These are phyloP conservation scores for Pelargonium myrrhifolium DNA, from an alignment of 441 rosid species.

Conservation along the genomic window DNA sequence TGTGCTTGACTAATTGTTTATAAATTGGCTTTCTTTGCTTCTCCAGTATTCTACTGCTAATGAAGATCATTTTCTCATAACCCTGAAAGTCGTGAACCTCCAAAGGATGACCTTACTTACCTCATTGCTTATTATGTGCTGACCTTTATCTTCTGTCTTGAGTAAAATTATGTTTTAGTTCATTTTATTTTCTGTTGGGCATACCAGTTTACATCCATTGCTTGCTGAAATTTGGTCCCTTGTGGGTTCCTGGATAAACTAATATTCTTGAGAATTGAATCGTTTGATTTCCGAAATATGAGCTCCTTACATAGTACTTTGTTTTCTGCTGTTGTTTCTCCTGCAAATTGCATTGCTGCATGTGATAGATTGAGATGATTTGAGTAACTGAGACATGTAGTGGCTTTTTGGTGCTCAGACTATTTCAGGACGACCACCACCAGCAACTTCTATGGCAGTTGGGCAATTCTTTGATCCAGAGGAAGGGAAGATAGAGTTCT, in stretches of 20 bases:
- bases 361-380: conserved; percentile 16
- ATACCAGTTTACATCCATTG: background rate
- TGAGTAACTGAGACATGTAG: conserved; percentile 23
- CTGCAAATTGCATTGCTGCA: conserved; percentile 14
- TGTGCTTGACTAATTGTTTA: background rate
- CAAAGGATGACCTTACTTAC: background rate
- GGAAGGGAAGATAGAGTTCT: conserved; percentile 59
- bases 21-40: background rate
- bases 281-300: background rate
- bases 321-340: conserved; percentile 1
- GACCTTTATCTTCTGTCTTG: conserved; percentile 1
- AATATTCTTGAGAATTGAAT: background rate
- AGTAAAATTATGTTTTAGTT: background rate
- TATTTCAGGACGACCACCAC: conserved; percentile 91
- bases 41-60: background rate
- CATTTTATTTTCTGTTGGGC: background rate
- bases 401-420: conserved; percentile 50
- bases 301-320: background rate
- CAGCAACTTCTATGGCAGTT: conserved; percentile 93
- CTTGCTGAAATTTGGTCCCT: conserved; percentile 1
- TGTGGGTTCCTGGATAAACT: background rate
- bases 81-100: conserved; percentile 1
- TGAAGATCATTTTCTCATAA: conserved; percentile 7
- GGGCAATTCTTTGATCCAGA: conserved; percentile 91
- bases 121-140: no score